A percentile compares a stretch with the other conserved stretches of the same genome.
These are phyloP conservation scores for Neurospora sp. DNA, from an alignment of 2,329 filamentous ascomycete species.

Conservation along the genomic window DNA sequence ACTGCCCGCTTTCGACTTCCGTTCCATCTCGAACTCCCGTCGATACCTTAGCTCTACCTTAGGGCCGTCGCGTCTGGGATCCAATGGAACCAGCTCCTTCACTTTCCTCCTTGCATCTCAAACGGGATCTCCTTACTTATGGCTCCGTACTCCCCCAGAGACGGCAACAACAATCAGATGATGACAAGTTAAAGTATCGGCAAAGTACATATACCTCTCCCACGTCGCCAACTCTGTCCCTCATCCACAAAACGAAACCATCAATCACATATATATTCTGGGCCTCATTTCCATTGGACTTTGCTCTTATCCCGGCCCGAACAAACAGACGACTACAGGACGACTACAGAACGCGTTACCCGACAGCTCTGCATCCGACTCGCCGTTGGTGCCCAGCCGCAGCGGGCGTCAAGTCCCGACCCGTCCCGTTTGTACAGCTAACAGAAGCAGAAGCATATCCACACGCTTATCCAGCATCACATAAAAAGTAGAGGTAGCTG, in stretches of 20 bases:
- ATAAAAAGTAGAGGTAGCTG: not conserved
- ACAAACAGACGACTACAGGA: not conserved
- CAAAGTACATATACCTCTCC: not conserved
- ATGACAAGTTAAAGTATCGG: not conserved
- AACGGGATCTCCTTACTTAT: not conserved
- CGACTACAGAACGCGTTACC: not conserved
- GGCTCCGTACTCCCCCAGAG: not conserved
- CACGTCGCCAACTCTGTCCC: not conserved
- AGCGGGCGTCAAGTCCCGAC: not conserved
- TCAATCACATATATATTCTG: not conserved
- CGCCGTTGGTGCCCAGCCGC: not conserved
- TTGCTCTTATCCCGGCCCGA: not conserved
- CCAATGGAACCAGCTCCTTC: not conserved
- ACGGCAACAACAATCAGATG: not conserved
- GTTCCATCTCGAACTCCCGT: not conserved
- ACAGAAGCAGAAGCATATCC: not conserved
- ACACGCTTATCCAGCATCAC: not conserved
- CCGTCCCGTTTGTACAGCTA: not conserved
- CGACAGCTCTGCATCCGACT: not conserved
- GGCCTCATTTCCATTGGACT: not conserved
- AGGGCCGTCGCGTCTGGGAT: not conserved
- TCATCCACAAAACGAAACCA: not conserved
- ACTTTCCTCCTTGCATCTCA: not conserved
- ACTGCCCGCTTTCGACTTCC: not conserved
- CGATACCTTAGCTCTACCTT: not conserved